A percentile compares a stretch with the other conserved stretches of the same genome.
Conservation (phyloP, 176 grass and related monocot genomes). For the Rhynchospora pubera region DNA sequence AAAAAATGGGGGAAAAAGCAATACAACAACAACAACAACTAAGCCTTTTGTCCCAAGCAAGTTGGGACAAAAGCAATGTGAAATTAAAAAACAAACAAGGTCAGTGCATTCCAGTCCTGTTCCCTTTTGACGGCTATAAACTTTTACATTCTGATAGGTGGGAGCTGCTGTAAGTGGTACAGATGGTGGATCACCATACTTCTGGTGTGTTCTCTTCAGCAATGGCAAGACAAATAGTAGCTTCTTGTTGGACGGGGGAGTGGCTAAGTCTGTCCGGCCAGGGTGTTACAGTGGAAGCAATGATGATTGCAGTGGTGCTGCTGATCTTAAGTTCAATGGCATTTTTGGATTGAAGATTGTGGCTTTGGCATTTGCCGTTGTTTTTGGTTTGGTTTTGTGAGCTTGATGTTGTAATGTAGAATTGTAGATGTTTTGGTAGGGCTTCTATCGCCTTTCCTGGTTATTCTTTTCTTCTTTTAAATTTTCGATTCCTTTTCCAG, state of each 20-base stretch:
- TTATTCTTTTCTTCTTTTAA: background rate
- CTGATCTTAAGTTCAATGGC: background rate
- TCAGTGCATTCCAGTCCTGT: background rate
- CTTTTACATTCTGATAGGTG: constrained; percentile 15
- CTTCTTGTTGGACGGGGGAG: constrained; percentile 64
- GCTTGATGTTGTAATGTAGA: background rate
- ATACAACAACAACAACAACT: no score
- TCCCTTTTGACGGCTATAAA: background rate
- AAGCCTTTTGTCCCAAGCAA: no score
- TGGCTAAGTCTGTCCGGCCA: constrained; percentile 48
- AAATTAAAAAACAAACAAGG: background rate
- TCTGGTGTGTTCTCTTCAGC: constrained; percentile 88
- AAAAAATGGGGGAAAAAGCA: background rate
- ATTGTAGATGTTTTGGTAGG: background rate
- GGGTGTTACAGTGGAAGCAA: constrained; percentile 83
- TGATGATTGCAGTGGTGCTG: constrained; percentile 53
- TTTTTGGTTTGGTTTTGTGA: constrained; percentile 41
- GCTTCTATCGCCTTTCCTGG: background rate
- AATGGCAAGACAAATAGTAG: constrained; percentile 51
- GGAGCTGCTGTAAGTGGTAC: constrained; percentile 64
- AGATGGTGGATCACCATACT: constrained; percentile 48
- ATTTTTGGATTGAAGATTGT: constrained; percentile 14
- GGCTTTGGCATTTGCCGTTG: constrained; percentile 11
- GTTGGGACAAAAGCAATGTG: no score
- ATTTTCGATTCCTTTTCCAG: background rate